Base-by-base conservation (phyloP, 192 early-diverging fungal genomes). In the Umbelopsis ramanniana region DNA sequence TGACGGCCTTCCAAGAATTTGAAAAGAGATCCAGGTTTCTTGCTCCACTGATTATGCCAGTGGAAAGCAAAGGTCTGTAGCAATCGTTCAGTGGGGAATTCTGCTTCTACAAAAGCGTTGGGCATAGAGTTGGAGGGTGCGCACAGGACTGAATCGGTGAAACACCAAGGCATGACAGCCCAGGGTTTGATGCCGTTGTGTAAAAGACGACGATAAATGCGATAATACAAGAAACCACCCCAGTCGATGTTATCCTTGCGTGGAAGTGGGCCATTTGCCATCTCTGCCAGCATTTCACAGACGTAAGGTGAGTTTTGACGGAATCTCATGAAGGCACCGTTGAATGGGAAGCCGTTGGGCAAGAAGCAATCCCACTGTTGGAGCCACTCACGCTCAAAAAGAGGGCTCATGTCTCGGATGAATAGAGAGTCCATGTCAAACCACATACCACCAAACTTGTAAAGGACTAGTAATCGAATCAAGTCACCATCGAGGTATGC, bases 1-100 rank as follows among this genome's bases (percentile, higher is more conserved):
- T 79, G 72, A 3, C 68, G 46, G 9, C 46, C 24, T 46, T 83
- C 78, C 53, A 83, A 46, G 46, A 74, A 83, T 45, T 69, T 67
- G 68, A 80, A 83, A 17, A 83, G 68, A 11, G 72, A 74, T 0
- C 82, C 82, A n/a, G 76, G 76, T 45, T 66, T 57, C 46, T 80
- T 83, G 38, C 78, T 73, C 82, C 82, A 83, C 55, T 83, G 78
- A 53, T 83, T 83, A 46, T 83, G 82, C 82, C 82, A 83, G 52
- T 83, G 82, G 29, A 73, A 83, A 8, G 82, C 75, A 73, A 83
- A 83, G 0, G 74, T 72, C 35, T 80, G 78, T 66, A 73, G 52
- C 46, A 83, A 47, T 37, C 71, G 70, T 2, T 79, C 63, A 37
- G 73, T 52, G 26, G 63, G 23, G 37, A 83, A 83, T 22, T 80